phyloP scores from a whole-genome alignment of 2,329 filamentous ascomycete genomes.

The Parastagonospora avenae region DNA sequence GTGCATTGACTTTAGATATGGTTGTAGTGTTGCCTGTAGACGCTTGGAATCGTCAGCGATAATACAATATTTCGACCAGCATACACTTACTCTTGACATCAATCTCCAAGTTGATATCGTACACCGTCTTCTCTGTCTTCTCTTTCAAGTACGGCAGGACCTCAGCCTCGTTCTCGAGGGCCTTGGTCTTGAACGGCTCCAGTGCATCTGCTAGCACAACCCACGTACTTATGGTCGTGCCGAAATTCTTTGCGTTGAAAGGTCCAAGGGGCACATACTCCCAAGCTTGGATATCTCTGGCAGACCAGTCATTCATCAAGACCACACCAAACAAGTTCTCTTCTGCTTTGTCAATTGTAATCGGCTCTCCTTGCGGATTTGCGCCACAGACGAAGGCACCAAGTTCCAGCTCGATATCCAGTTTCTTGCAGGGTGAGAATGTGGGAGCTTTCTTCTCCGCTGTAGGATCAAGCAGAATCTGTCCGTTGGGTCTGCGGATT shows the following conservation, averaged over 20 bases:
- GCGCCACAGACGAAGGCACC: slow-evolving; percentile 73
- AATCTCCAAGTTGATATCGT: slow-evolving; percentile 72
- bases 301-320: slow-evolving; percentile 86
- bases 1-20: slow-evolving; percentile 65
- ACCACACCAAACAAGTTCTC: slow-evolving; percentile 79
- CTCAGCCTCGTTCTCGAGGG: slow-evolving; percentile 60
- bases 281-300: slow-evolving; percentile 81
- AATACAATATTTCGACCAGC: neutral
- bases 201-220: slow-evolving; percentile 77
- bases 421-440: slow-evolving; percentile 66
- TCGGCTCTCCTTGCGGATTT: slow-evolving; percentile 68
- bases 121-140: slow-evolving; percentile 63
- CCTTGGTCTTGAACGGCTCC: slow-evolving; percentile 66
- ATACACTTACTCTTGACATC: slow-evolving; percentile 58
- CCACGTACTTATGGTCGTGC: slow-evolving; percentile 78
- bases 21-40: slow-evolving; percentile 59
- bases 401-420: slow-evolving; percentile 83
- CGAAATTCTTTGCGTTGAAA: slow-evolving; percentile 85
- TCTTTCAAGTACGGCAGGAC: slow-evolving; percentile 70
- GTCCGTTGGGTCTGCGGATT: slow-evolving; percentile 74
- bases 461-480: slow-evolving; percentile 69
- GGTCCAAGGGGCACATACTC: slow-evolving; percentile 83
- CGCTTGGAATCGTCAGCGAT: slow-evolving; percentile 35
- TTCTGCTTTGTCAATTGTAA: slow-evolving; percentile 68
- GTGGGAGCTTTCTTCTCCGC: slow-evolving; percentile 66